Evolutionary conservation across 306 rosid species (phyloP).

Genomic region (Carpinus fangiana): DNA sequence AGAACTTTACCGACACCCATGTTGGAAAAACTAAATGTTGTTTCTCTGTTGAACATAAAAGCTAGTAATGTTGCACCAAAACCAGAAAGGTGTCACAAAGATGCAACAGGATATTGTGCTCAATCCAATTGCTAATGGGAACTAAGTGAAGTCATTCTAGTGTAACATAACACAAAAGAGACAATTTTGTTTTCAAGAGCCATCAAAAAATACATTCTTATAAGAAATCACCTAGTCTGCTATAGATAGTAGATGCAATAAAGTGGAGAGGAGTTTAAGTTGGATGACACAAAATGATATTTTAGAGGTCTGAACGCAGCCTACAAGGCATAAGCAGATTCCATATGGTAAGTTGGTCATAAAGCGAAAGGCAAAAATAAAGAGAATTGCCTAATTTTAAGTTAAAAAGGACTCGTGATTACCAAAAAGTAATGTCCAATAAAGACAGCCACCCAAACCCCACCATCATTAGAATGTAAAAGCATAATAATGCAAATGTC

Average conservation of each 20-base stretch:
- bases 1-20: not conserved
- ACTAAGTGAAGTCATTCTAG: not conserved
- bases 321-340: not conserved
- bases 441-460: constrained; percentile 32
- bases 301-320: too few relatives aligned
- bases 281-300: not conserved
- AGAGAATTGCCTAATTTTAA: constrained; percentile 11
- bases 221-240: not conserved
- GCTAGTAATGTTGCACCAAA: not conserved
- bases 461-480: constrained; percentile 37
- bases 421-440: constrained; percentile 20
- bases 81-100: not conserved
- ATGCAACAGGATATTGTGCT: not conserved
- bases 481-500: constrained; percentile 33
- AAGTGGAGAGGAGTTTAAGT: not conserved
- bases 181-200: not conserved
- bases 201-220: not conserved
- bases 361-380: not conserved
- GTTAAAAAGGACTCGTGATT: constrained; percentile 26
- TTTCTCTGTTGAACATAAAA: not conserved
- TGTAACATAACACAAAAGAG: not conserved
- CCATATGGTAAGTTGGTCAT: not conserved
- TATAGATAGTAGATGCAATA: not conserved
- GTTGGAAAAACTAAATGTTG: not conserved
- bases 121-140: not conserved